phyloP scores from a whole-genome alignment of 306 rosid species.

The Boehmeria nivea region DNA sequence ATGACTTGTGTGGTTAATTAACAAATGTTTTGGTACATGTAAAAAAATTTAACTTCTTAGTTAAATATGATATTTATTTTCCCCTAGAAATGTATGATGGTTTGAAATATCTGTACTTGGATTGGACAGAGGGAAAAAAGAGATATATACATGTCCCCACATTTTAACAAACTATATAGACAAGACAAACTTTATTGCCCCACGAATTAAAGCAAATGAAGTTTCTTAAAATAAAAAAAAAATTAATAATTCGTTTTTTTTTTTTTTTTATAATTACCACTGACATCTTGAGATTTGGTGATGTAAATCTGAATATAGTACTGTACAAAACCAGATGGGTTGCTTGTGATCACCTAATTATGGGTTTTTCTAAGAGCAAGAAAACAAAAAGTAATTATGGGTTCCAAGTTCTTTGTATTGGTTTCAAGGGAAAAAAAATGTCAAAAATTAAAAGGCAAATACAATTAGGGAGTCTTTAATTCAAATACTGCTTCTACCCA shows the following conservation, averaged over 20 bases:
- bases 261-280: neutral
- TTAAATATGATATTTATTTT: no score
- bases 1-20: neutral
- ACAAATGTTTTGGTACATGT: no score
- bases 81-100: no score
- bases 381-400: neutral
- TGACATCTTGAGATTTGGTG: neutral
- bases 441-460: neutral
- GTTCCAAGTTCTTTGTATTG: neutral
- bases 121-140: constrained; percentile 24
- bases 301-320: neutral
- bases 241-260: neutral
- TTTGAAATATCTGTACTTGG: neutral
- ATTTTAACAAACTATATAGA: constrained; percentile 6
- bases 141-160: constrained; percentile 31
- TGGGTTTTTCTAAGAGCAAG: neutral
- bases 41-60: no score
- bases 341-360: neutral
- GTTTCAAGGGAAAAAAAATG: neutral
- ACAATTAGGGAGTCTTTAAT: constrained; percentile 1
- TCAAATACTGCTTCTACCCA: neutral
- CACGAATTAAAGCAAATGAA: neutral
- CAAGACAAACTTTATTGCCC: constrained; percentile 10
- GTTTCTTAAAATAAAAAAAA: neutral
- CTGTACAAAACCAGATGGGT: neutral